Evolutionary conservation across 2,329 filamentous ascomycete species (phyloP), one percentile per base, ranked within the genome.

Genomic region (Exophiala calicioides): DNA sequence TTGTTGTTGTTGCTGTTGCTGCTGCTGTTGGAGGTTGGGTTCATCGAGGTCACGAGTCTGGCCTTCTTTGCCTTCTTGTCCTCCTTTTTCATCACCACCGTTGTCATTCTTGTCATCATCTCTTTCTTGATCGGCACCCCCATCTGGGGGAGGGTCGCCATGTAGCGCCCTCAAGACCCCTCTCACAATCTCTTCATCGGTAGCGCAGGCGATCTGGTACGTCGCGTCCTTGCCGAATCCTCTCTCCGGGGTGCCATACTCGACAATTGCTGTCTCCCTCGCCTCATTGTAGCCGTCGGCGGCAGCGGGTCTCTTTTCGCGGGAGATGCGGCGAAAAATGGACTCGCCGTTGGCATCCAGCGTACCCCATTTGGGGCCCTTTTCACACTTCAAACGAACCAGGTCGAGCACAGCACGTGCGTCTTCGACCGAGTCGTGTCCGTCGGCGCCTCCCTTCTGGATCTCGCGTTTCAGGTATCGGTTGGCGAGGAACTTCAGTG

Each of bases 301-400:
- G n/a, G n/a, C n/a, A n/a, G n/a, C n/a, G n/a, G 65, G 57, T 39
- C 67, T 65, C 18, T 69, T 65, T 12, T 81, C 74, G 33, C 84
- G 77, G 3, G 77, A 79, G 3, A 98, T 76, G 7, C 91, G 82
- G 58, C 85, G 86, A 74, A 97, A 98, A 38, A 98, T 82, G 58
- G 89, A 91, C 69, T 98, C 93, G 30, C 83, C 84, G 34, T 83
- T 84, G 2, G 82, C 78, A 32, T 95, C 89, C 38, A 81, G 81
- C 0, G 85, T 85, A 26, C 89, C 93, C 88, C 90, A 98, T 18
- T 75, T 69, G 55, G 86, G 87, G 30, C 93, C 93, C 68, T 88
- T 93, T 66, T 97, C 90, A 65, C 91, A 96, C 67, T 98, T 98
- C 63, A 91, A 85, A 68, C 93, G 95, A 36, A 97, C 82, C 1